Evolutionary conservation across 2,329 filamentous ascomycete species (phyloP).

Genomic region (Cercospora canescens): DNA sequence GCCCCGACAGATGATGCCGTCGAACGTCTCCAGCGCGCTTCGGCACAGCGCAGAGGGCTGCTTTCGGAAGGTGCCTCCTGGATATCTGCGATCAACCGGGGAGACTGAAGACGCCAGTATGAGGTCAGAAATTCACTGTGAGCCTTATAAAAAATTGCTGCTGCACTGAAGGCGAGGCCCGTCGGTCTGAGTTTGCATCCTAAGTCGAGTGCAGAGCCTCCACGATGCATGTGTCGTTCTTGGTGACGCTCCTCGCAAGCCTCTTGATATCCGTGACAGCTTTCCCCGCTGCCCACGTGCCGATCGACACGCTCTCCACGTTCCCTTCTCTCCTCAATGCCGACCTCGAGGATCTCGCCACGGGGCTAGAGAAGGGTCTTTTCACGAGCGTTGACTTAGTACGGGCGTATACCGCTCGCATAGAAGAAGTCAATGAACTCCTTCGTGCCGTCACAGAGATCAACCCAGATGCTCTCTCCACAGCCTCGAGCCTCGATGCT

Average conservation of each 20-base stretch:
- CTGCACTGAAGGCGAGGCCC: background rate
- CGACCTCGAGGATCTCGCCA: slow-evolving; percentile 52
- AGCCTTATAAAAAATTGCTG: background rate
- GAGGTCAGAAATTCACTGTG: background rate
- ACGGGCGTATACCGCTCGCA: slow-evolving; percentile 54
- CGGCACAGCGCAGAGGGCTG: background rate
- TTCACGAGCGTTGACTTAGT: slow-evolving; percentile 62
- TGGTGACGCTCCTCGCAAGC: background rate
- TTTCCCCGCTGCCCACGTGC: background rate
- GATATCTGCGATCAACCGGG: background rate
- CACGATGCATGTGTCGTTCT: background rate
- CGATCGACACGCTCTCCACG: background rate
- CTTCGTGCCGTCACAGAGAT: slow-evolving; percentile 56
- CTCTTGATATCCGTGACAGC: background rate
- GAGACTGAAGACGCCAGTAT: background rate
- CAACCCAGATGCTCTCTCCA: slow-evolving; percentile 55
- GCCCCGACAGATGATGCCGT: background rate
- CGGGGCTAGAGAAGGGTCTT: slow-evolving; percentile 50
- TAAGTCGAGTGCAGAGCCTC: background rate
- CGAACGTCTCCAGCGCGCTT: background rate
- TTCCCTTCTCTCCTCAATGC: slow-evolving; percentile 51
- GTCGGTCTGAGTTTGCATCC: background rate
- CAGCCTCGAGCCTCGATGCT: slow-evolving; percentile 51
- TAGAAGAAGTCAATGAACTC: slow-evolving; percentile 54
- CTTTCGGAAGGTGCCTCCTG: background rate